Evolutionary conservation across 768 basidiomycete genomes (phyloP), one percentile per base, ranked within the genome.

Genomic region (Kwoniella dendrophila): DNA sequence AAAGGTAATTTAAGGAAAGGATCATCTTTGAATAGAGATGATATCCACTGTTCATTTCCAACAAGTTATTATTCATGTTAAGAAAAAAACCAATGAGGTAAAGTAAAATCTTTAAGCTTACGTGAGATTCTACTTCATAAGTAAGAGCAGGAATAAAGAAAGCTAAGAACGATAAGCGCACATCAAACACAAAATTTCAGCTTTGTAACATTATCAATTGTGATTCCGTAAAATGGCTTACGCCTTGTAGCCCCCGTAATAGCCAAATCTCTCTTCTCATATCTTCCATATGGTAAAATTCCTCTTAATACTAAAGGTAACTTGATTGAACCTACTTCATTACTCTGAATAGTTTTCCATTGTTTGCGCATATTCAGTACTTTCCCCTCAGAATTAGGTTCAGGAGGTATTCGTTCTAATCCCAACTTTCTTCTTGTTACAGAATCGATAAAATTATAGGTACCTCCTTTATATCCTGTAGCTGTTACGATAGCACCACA

Each of bases 401-500:
- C 48, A 20, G 48, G 48, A 7, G 48, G n/a, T 11, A 50, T 36
- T 45, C 5, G 55, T 12, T 1, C 44, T 8, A 34, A 10, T 22
- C 48, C 53, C 20, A 51, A 22, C 10, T 2, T 18, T 33, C 29
- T 32, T 34, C 49, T 29, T 14, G 34, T n/a, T 36, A 20, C 34
- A 0, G 49, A 22, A 2, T 47, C 53, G 45, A 63, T 36, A 26
- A 63, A 63, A 4, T 50, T 38, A 11, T 56, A 48, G 16, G 24
- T 56, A 12, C 34, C 45, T 20, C 53, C 53, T 29, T 27, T 40
- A 41, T 48, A 63, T 11, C 61, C 61, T 26, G 61, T 63, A 22
- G 61, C 61, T 1, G 45, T n/a, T 12, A 63, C 48, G 6, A 63
- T 56, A 3, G 45, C 54, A 12, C 53, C 53, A 26, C 61, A 63